phyloP scores from a whole-genome alignment of 768 basidiomycete genomes.

The Asterophora parasitica region DNA sequence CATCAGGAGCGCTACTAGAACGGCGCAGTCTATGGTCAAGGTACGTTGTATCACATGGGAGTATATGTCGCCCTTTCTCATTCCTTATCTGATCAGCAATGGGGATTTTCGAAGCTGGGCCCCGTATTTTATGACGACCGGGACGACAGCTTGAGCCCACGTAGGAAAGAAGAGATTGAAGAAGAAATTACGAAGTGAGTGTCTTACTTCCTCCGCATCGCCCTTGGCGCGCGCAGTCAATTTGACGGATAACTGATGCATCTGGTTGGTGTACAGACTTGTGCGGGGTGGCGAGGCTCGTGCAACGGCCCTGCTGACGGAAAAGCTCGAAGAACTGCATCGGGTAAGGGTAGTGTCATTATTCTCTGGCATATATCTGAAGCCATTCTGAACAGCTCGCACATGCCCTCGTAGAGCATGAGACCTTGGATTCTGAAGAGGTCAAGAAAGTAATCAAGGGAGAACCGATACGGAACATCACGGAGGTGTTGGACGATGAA shows the following conservation, averaged over 20 bases:
- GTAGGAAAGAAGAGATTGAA: constrained; percentile 82
- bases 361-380: constrained; percentile 4
- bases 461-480: constrained; percentile 67
- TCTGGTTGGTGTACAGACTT: constrained; percentile 35
- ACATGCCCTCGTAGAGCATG: constrained; percentile 88
- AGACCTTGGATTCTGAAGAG: constrained; percentile 85
- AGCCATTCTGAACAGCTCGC: constrained; percentile 56
- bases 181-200: constrained; percentile 78
- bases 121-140: constrained; percentile 79
- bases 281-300: constrained; percentile 69
- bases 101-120: constrained; percentile 81
- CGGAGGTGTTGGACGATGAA: constrained; percentile 62
- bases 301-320: constrained; percentile 57
- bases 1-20: constrained; percentile 71
- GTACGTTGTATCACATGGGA: constrained; percentile 36
- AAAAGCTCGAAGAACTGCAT: constrained; percentile 72
- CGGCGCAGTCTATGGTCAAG: constrained; percentile 86
- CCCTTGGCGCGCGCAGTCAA: not conserved
- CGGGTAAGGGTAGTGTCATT: constrained; percentile 40
- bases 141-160: constrained; percentile 64
- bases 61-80: not conserved
- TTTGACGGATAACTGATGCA: constrained; percentile 9
- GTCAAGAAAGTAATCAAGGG: constrained; percentile 83
- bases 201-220: not conserved
- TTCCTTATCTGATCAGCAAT: constrained; percentile 40